phyloP scores from a whole-genome alignment of 2,329 filamentous ascomycete genomes.

The Shiraia bambusicola region DNA sequence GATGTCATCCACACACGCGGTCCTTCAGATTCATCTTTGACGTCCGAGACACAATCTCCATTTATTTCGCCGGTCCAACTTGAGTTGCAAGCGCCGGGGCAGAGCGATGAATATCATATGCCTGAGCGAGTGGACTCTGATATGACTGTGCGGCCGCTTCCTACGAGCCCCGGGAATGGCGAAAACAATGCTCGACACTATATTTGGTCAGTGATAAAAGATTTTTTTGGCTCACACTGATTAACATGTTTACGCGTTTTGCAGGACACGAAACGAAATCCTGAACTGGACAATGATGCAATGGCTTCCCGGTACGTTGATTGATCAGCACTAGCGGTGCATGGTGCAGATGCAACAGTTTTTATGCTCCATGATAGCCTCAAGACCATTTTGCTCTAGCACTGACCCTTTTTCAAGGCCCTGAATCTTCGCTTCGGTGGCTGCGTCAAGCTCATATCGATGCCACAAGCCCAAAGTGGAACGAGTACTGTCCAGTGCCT shows the following conservation, averaged over 20 bases:
- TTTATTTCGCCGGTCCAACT: slow-evolving; percentile 37
- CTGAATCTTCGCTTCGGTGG: slow-evolving; percentile 44
- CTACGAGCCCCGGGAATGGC: slow-evolving; percentile 13
- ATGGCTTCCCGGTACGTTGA: slow-evolving; percentile 59
- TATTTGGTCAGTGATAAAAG: slow-evolving; percentile 4
- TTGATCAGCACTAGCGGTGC: not conserved
- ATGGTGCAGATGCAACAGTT: not conserved
- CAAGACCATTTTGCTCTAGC: no score
- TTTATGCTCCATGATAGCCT: not conserved
- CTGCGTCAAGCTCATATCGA: slow-evolving; percentile 41
- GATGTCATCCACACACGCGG: slow-evolving; percentile 34
- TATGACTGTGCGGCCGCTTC: slow-evolving; percentile 1
- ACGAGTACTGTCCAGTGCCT: slow-evolving; percentile 31
- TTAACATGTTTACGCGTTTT: no score
- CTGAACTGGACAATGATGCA: slow-evolving; percentile 56
- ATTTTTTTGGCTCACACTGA: slow-evolving; percentile 34
- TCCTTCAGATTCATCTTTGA: slow-evolving; percentile 11
- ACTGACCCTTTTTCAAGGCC: slow-evolving; percentile 3
- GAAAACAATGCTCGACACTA: slow-evolving; percentile 10
- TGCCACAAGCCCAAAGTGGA: slow-evolving; percentile 12
- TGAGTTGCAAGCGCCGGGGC: slow-evolving; percentile 23
- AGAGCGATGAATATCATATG: slow-evolving; percentile 5
- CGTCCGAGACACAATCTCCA: slow-evolving; percentile 27
- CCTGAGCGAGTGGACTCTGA: slow-evolving; percentile 6
- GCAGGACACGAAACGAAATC: slow-evolving; percentile 49